Conservation (phyloP, 1,284 basidiomycete genomes). For the Rhodotorula sp. region DNA sequence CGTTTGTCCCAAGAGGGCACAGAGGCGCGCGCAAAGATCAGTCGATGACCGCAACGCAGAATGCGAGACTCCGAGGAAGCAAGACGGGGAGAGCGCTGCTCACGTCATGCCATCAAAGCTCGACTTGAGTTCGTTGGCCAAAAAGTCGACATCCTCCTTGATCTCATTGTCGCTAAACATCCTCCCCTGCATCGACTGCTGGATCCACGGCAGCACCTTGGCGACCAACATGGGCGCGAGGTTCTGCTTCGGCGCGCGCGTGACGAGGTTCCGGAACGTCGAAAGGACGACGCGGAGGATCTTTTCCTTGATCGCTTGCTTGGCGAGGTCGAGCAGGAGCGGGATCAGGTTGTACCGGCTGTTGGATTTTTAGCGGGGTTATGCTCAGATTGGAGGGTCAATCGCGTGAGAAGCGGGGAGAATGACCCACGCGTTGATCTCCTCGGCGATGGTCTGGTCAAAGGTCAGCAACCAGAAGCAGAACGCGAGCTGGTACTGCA, state of each 20-base stretch:
- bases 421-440: slow-evolving; percentile 61
- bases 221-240: slow-evolving; percentile 89
- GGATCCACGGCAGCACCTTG: slow-evolving; percentile 75
- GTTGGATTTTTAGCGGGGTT: not conserved
- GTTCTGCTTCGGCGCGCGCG: slow-evolving; percentile 76
- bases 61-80: too few species aligned
- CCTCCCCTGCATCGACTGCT: slow-evolving; percentile 66
- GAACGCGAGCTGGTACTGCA: slow-evolving; percentile 89
- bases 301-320: slow-evolving; percentile 93
- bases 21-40: not conserved
- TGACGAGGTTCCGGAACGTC: slow-evolving; percentile 87
- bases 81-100: slow-evolving; percentile 44
- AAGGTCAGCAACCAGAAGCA: slow-evolving; percentile 95
- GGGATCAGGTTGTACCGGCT: slow-evolving; percentile 88
- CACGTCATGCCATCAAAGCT: slow-evolving; percentile 87
- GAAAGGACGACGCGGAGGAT: slow-evolving; percentile 93
- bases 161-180: slow-evolving; percentile 94
- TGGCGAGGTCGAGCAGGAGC: slow-evolving; percentile 80
- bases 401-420: not conserved
- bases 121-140: slow-evolving; percentile 75
- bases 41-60: slow-evolving; percentile 1
- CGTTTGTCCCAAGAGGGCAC: not conserved
- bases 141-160: slow-evolving; percentile 81
- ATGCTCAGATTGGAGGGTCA: not conserved
- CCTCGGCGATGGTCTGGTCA: slow-evolving; percentile 75